These are phyloP conservation scores for Steccherinum ochraceum DNA, from an alignment of 768 basidiomycete species.

Conservation along the genomic window DNA sequence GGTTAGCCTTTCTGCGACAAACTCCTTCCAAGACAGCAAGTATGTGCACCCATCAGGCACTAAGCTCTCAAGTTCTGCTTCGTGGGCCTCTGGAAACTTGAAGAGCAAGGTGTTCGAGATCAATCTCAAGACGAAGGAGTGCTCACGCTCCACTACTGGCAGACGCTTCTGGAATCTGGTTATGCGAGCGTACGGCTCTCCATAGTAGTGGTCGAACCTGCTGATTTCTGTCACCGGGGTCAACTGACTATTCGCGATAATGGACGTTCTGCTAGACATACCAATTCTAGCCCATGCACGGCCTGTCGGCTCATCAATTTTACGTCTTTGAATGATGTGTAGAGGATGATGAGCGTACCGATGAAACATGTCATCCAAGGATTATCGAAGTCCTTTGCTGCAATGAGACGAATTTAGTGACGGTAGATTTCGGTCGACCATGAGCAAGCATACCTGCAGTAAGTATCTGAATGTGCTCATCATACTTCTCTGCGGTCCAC, in stretches of 20 bases:
- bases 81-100: constrained; percentile 8
- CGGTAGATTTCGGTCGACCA: neutral
- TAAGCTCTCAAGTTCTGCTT: constrained; percentile 11
- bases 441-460: constrained; percentile 5
- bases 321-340: too few relatives aligned
- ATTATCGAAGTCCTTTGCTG: constrained; percentile 1
- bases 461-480: constrained; percentile 12
- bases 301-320: too few relatives aligned
- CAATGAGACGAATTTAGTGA: neutral
- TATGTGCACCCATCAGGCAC: constrained; percentile 19
- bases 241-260: too few relatives aligned
- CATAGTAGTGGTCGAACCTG: constrained; percentile 20
- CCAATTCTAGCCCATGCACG: too few relatives aligned
- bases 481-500: constrained; percentile 16
- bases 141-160: neutral
- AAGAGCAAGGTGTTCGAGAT: constrained; percentile 10
- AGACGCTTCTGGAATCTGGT: constrained; percentile 14
- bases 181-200: constrained; percentile 19
- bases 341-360: constrained; percentile 8
- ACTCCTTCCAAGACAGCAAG: constrained; percentile 18
- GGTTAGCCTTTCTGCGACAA: constrained; percentile 5
- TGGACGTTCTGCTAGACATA: too few relatives aligned
- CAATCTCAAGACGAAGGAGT: neutral
- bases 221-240: constrained; percentile 9
- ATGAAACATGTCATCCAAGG: constrained; percentile 11